Evolutionary conservation across 768 basidiomycete species (phyloP).

Genomic region (Mrakia hoshinonis): DNA sequence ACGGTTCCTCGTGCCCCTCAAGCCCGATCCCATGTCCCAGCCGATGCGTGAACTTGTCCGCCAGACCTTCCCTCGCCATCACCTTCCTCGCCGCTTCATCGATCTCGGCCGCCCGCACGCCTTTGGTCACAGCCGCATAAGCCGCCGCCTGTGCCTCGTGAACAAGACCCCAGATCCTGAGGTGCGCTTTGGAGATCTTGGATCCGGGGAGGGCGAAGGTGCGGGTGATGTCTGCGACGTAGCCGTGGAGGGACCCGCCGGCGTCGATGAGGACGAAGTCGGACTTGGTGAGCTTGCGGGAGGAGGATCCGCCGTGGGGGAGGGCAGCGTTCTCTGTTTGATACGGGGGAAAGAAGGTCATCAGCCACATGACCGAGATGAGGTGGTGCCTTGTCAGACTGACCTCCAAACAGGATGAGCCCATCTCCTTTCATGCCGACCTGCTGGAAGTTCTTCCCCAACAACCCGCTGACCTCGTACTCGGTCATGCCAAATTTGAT

Average conservation of each 20-base stretch:
- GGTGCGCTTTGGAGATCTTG: conserved; percentile 50
- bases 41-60: conserved; percentile 65
- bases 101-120: conserved; percentile 49
- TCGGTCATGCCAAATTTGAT: conserved; percentile 67
- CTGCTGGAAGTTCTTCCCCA: conserved; percentile 50
- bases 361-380: no score
- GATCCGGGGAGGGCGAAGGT: neutral
- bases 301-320: conserved; percentile 71
- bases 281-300: conserved; percentile 49
- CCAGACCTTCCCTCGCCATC: conserved; percentile 47
- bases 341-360: neutral
- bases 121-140: conserved; percentile 46
- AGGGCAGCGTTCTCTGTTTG: conserved; percentile 69
- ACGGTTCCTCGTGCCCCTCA: conserved; percentile 58
- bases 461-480: conserved; percentile 56
- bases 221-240: conserved; percentile 67
- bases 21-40: conserved; percentile 78
- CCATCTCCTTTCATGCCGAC: conserved; percentile 55
- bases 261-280: conserved; percentile 72
- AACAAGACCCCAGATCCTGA: conserved; percentile 58
- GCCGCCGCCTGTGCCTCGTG: conserved; percentile 57
- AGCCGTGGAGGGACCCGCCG: conserved; percentile 62
- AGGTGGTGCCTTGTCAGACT: no score
- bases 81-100: conserved; percentile 56
- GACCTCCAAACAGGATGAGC: conserved; percentile 71